Evolutionary conservation across 2,329 filamentous ascomycete species (phyloP).

Genomic region (Colletotrichum spaethianum): DNA sequence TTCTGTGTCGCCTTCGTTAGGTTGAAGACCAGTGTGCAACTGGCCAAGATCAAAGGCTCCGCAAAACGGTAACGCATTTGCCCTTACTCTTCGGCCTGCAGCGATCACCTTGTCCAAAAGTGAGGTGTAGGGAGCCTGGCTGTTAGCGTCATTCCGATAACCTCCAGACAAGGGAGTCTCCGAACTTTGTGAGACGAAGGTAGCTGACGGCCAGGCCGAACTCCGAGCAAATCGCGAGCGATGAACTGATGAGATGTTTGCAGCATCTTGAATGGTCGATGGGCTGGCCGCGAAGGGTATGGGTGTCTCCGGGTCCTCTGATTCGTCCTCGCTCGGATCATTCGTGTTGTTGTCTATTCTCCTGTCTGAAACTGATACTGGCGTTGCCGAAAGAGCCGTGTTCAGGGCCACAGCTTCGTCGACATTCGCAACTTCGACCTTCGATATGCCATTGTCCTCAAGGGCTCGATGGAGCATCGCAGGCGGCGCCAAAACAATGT

Average conservation of each 20-base stretch:
- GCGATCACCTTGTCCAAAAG: constrained; percentile 29
- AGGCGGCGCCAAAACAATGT: background rate
- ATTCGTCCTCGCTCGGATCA: background rate
- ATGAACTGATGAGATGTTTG: background rate
- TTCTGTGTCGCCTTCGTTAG: background rate
- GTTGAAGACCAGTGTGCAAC: background rate
- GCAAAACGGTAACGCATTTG: constrained; percentile 1
- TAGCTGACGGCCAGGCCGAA: background rate
- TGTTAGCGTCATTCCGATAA: background rate
- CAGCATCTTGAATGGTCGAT: no score
- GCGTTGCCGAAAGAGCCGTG: background rate
- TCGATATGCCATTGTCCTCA: background rate
- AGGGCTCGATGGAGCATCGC: background rate
- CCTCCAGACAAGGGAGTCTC: background rate
- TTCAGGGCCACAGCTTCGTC: background rate
- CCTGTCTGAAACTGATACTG: background rate
- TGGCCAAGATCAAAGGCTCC: constrained; percentile 3
- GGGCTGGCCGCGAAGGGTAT: no score
- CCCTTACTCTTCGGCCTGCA: constrained; percentile 20
- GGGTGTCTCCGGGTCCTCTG: no score
- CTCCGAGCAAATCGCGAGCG: background rate
- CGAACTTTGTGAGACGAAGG: background rate
- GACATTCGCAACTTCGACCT: background rate
- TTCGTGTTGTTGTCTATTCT: background rate
- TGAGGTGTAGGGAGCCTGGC: constrained; percentile 18